Percentiles rank a stretch among this genome's conserved stretches.
Conservation (phyloP, 208 protist genomes). For the Leishmania arabica region DNA sequence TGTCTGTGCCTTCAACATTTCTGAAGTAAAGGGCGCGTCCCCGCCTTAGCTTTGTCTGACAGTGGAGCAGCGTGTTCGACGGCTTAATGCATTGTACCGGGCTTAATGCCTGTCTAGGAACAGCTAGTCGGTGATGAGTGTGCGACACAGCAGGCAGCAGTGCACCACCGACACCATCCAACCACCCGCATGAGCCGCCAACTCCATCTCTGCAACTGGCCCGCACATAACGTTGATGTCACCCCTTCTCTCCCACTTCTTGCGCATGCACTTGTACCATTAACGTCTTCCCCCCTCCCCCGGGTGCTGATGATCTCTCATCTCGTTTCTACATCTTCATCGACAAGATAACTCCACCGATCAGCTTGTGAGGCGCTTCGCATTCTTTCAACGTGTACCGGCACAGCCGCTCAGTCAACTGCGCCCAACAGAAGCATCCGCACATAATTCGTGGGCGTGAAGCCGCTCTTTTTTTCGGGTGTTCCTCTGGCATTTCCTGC, state of each 20-base stretch:
- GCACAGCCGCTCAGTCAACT: neutral
- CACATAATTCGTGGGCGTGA: neutral
- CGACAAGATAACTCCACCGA: neutral
- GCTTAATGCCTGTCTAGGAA: neutral
- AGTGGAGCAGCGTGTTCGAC: neutral
- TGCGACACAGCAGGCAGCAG: neutral
- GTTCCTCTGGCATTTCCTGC: neutral
- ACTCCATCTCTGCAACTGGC: neutral
- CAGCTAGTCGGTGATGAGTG: neutral
- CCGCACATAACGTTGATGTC: neutral
- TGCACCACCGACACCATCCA: neutral
- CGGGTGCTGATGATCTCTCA: neutral
- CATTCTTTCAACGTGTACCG: neutral
- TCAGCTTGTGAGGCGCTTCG: neutral
- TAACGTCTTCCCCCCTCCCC: neutral
- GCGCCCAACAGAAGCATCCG: neutral
- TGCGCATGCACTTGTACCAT: neutral
- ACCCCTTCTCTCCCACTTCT: neutral
- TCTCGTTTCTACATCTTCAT: neutral
- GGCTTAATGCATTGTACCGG: neutral
- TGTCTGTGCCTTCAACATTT: neutral
- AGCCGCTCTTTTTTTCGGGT: neutral
- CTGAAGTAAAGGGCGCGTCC: neutral
- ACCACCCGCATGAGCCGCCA: neutral
- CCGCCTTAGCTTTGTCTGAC: neutral